Base-by-base conservation (phyloP, 2,329 filamentous ascomycete genomes). In the Colletotrichum coccodes region DNA sequence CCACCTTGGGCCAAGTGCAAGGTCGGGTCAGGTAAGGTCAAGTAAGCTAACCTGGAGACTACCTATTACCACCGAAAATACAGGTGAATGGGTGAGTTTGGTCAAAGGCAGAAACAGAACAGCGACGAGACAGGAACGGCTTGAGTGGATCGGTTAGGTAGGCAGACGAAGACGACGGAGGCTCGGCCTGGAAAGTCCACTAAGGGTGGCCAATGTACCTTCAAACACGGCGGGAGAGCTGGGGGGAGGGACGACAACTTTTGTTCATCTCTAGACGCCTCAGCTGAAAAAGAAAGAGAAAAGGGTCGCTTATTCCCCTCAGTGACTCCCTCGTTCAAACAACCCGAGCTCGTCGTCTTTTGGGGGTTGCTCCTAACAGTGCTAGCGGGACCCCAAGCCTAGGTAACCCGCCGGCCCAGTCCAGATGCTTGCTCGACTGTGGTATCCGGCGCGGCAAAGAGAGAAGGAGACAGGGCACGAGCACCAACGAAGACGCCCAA, bases 71-170 rank as follows among this genome's bases (percentile, higher is more conserved):
- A 32, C 26, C 28, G 34, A 38, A 14, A 38, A 38, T 9, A 38
- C 11, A 36, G 49, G 18, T 34, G 3, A 52, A 12, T 18, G 9
- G 9, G 18, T 34, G 18, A n/a, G 12, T 40, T 26, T 16, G 50
- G 21, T 2, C 32, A 32, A 18, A 52, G 14, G 32, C 34, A 30
- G 38, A 30, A 23, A 18, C 42, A 21, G 28, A 26, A 57, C 36
- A 21, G 53, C 23, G 8, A 23, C 8, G 28, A 34, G 11, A 42
- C 32, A 59, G 60, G 59, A 64, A 59, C 52, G 56, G 60, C 50
- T 21, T 54, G 50, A 14, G 60, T 64, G 52, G 52, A 30, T 42
- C 52, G 42, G 32, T 64, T 57, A n/a, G 52, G 60, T 57, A 52
- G 60, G 40, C 32, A 44, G 60, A 58, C 60, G 60, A 38, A 11